A percentile compares a stretch with the other conserved stretches of the same genome.
phyloP scores from a whole-genome alignment of 2,329 filamentous ascomycete species.

The Diaporthe velutina region DNA sequence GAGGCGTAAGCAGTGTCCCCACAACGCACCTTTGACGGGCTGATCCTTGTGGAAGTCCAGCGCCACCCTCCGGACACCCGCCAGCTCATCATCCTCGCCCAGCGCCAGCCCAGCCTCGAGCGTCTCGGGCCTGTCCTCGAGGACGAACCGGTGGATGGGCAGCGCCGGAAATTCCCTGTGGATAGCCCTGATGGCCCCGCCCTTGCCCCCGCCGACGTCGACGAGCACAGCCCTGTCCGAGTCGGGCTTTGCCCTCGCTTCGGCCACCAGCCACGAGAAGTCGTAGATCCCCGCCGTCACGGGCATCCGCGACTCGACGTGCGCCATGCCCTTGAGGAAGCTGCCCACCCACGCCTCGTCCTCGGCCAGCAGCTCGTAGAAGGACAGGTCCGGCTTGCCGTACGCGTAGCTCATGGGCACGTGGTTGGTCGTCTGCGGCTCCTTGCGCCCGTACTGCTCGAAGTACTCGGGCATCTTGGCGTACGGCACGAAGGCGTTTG shows the following conservation, averaged over 20 bases:
- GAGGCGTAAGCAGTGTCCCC: constrained; percentile 1
- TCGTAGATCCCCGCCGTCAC: constrained; percentile 46
- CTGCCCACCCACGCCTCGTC: constrained; percentile 42
- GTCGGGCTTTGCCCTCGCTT: constrained; percentile 30
- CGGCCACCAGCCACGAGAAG: constrained; percentile 43
- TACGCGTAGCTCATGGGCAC: constrained; percentile 45
- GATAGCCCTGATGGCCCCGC: constrained; percentile 46
- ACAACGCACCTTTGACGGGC: constrained; percentile 46
- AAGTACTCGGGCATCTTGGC: constrained; percentile 44
- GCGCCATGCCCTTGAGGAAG: constrained; percentile 47
- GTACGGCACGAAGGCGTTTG: constrained; percentile 42
- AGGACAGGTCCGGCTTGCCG: constrained; percentile 43
- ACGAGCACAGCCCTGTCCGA: constrained; percentile 45
- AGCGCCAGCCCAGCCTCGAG: constrained; percentile 40
- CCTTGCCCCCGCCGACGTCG: constrained; percentile 50
- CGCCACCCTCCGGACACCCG: constrained; percentile 44
- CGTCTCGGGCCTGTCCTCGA: constrained; percentile 49
- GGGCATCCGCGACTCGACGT: constrained; percentile 44
- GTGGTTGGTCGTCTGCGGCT: constrained; percentile 44
- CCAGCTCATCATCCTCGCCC: constrained; percentile 40
- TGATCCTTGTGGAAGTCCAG: constrained; percentile 47
- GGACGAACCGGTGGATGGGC: constrained; percentile 44
- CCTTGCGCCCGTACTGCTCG: constrained; percentile 43
- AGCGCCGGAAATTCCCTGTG: constrained; percentile 42
- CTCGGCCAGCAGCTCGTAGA: constrained; percentile 45